phyloP scores from a whole-genome alignment of 2,329 filamentous ascomycete species.

The Ceratocystis eucalypticola region DNA sequence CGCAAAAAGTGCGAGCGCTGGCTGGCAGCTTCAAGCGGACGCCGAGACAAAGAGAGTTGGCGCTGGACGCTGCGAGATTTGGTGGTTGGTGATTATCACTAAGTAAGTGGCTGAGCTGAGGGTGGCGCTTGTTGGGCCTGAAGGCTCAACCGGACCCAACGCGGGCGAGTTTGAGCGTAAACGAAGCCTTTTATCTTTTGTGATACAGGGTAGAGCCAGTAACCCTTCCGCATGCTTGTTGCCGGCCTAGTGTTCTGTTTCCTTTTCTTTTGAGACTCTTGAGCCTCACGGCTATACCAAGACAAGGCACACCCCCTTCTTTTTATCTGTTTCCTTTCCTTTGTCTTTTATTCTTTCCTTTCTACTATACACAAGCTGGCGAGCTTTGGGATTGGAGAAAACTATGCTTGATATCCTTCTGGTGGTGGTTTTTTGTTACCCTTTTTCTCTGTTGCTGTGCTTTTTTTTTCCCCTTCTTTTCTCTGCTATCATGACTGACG shows the following conservation, averaged over 20 bases:
- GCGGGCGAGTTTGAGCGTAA: neutral
- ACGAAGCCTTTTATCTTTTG: neutral
- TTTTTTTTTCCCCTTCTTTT: neutral
- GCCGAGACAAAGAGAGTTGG: constrained; percentile 49
- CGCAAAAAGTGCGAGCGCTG: constrained; percentile 75
- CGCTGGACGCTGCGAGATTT: constrained; percentile 62
- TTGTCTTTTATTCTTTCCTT: neutral
- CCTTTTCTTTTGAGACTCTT: neutral
- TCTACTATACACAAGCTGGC: constrained; percentile 1
- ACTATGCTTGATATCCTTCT: constrained; percentile 4
- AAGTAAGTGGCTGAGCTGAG: neutral
- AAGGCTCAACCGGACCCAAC: neutral
- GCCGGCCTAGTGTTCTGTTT: neutral
- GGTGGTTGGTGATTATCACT: constrained; percentile 31
- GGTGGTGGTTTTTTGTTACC: neutral
- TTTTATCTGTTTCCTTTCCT: neutral
- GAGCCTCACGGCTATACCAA: neutral
- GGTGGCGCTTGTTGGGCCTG: neutral
- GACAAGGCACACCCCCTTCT: neutral
- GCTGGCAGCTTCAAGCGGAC: constrained; percentile 45
- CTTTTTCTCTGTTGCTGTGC: neutral
- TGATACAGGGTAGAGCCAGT: neutral
- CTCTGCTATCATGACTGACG: constrained; percentile 18
- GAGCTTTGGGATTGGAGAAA: neutral
- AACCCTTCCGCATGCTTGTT: neutral